A percentile compares a stretch with the other conserved stretches of the same genome.
These are phyloP conservation scores for Gossypium longicalyx DNA, from an alignment of 345 rosid species.

Conservation along the genomic window DNA sequence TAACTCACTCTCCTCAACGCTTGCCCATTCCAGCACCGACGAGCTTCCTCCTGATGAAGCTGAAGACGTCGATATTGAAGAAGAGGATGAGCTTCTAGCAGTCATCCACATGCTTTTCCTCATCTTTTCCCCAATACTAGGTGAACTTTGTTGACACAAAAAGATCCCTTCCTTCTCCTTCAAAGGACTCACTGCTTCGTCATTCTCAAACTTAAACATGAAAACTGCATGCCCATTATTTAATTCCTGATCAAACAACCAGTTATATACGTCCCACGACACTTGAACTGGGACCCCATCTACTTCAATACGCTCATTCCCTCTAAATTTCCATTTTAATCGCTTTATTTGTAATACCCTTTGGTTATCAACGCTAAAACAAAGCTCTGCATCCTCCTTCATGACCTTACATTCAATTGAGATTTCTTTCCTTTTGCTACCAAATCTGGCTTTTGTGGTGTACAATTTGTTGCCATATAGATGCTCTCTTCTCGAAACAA, in stretches of 20 bases:
- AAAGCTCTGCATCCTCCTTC: conserved; percentile 56
- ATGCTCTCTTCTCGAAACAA: conserved; percentile 75
- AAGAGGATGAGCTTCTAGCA: conserved; percentile 64
- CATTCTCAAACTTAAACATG: conserved; percentile 76
- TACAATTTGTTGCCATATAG: conserved; percentile 63
- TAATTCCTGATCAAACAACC: conserved; percentile 58
- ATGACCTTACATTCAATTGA: conserved; percentile 52
- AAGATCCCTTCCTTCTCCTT: conserved; percentile 24
- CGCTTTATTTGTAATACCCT: conserved; percentile 67
- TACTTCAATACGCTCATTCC: conserved; percentile 71
- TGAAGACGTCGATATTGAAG: conserved; percentile 82
- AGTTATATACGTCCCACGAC: conserved; percentile 94
- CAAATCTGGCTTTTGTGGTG: conserved; percentile 62
- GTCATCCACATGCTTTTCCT: conserved; percentile 60
- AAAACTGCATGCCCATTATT: conserved; percentile 61
- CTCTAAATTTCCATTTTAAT: conserved; percentile 89
- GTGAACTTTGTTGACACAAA: conserved; percentile 39
- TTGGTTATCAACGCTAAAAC: conserved; percentile 49
- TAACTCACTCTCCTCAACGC: conserved; percentile 56
- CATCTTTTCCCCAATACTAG: conserved; percentile 67
- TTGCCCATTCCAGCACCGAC: conserved; percentile 95
- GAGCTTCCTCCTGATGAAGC: conserved; percentile 78
- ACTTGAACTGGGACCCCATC: conserved; percentile 69
- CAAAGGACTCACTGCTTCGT: conserved; percentile 2
- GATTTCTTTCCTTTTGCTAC: conserved; percentile 63